These are phyloP conservation scores for Quercus phellos DNA, from an alignment of 331 rosid species.

Conservation along the genomic window DNA sequence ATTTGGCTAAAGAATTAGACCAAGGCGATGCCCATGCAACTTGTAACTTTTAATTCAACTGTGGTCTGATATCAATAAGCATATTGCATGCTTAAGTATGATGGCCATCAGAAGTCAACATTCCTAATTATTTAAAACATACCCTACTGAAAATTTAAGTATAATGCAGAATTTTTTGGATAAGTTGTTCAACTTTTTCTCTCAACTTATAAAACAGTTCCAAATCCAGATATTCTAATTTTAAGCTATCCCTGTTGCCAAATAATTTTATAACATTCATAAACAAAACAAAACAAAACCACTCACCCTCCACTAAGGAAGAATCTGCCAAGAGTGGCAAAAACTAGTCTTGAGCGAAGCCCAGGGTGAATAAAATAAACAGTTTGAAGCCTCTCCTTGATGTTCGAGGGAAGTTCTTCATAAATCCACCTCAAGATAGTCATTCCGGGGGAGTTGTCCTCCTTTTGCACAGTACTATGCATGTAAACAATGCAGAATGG, in stretches of 20 bases:
- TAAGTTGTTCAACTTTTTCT: background rate
- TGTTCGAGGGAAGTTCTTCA: slow-evolving; percentile 70
- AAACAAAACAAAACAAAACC: background rate
- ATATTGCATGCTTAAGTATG: background rate
- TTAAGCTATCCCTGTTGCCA: background rate
- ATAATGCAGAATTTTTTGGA: background rate
- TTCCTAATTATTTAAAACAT: background rate
- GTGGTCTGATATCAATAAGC: background rate
- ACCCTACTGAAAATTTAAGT: background rate
- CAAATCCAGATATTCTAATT: background rate
- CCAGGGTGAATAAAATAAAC: slow-evolving; percentile 89
- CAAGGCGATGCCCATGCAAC: background rate
- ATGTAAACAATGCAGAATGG: slow-evolving; percentile 80
- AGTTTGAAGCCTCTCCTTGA: slow-evolving; percentile 78
- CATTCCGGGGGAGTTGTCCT: slow-evolving; percentile 88
- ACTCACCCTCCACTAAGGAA: slow-evolving; percentile 90
- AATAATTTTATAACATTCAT: background rate
- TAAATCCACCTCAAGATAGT: slow-evolving; percentile 95
- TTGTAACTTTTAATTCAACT: background rate
- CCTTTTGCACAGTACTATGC: slow-evolving; percentile 76
- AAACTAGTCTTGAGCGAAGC: slow-evolving; percentile 73
- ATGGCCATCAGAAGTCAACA: background rate
- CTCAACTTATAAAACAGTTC: background rate
- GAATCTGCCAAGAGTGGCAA: slow-evolving; percentile 82
- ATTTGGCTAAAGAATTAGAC: background rate